A percentile compares a stretch with the other conserved stretches of the same genome.
Evolutionary conservation across 1,284 basidiomycete species (phyloP).

Genomic region (Trametes polyzona): DNA sequence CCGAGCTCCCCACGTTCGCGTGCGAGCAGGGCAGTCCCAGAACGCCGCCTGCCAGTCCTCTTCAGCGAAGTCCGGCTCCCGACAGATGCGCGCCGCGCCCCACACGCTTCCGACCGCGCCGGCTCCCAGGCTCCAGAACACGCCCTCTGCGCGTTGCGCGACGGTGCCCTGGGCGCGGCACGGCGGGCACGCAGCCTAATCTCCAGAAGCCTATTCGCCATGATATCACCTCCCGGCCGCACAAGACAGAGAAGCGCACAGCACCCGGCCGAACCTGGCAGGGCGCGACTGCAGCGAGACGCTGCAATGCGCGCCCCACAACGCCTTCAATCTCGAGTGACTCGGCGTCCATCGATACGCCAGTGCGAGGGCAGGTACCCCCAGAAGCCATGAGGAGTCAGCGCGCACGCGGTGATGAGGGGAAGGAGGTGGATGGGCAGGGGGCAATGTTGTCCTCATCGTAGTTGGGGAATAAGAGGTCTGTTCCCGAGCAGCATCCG

Average conservation of each 20-base stretch:
- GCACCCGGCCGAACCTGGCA: neutral
- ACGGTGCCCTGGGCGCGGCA: conserved; percentile 3
- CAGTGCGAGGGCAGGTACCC: neutral
- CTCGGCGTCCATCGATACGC: neutral
- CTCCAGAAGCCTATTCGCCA: conserved; percentile 12
- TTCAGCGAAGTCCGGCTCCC: conserved; percentile 5
- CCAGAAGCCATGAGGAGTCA: neutral
- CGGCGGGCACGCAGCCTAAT: conserved; percentile 5
- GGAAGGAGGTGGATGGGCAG: neutral
- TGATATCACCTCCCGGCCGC: conserved; percentile 6
- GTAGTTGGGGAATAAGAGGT: neutral
- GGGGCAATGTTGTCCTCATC: neutral
- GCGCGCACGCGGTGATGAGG: neutral
- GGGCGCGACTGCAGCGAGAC: neutral
- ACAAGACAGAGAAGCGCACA: conserved; percentile 4
- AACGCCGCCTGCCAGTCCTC: conserved; percentile 4
- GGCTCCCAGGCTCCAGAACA: conserved; percentile 19
- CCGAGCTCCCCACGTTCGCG: conserved; percentile 1
- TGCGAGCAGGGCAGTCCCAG: neutral
- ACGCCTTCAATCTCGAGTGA: neutral
- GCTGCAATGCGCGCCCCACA: neutral
- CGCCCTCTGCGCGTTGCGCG: conserved; percentile 11
- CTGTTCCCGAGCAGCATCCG: neutral
- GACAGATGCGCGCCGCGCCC: conserved; percentile 13
- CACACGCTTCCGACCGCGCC: conserved; percentile 7